phyloP scores from a whole-genome alignment of 176 grass and related monocot species.

The Aegilops bicornis region DNA sequence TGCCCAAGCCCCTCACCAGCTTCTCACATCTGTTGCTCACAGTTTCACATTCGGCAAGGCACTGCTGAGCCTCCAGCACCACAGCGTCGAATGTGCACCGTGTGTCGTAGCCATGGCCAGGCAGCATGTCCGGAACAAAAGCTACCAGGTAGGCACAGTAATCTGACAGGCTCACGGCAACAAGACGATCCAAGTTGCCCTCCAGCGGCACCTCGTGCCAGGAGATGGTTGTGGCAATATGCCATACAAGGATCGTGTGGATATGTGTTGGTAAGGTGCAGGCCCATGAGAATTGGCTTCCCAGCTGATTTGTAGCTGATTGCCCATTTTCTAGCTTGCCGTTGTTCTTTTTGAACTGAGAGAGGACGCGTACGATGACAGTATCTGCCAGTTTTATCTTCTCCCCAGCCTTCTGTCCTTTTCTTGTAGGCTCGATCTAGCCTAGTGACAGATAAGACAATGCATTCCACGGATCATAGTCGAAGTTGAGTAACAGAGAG shows the following conservation, averaged over 20 bases:
- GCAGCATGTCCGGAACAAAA: constrained; percentile 31
- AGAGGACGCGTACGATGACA: constrained; percentile 19
- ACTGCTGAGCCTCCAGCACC: not conserved
- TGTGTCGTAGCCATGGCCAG: constrained; percentile 22
- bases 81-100: not conserved
- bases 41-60: not conserved
- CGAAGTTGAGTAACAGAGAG: not conserved
- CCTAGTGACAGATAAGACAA: not conserved
- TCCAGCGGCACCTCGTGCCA: not conserved
- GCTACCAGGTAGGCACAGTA: constrained; percentile 33
- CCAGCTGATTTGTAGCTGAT: not conserved
- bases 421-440: not conserved
- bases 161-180: constrained; percentile 1
- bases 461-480: not conserved
- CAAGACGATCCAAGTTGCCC: not conserved
- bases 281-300: not conserved
- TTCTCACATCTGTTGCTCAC: not conserved
- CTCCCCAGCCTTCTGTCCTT: not conserved
- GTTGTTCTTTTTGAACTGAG: constrained; percentile 17
- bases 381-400: not conserved
- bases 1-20: not conserved
- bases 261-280: not conserved
- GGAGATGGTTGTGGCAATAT: constrained; percentile 13
- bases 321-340: constrained; percentile 4
- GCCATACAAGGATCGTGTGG: constrained; percentile 16